A percentile compares a stretch with the other conserved stretches of the same genome.
Evolutionary conservation across 345 rosid genomes (phyloP).

Genomic region (Populus davidiana): DNA sequence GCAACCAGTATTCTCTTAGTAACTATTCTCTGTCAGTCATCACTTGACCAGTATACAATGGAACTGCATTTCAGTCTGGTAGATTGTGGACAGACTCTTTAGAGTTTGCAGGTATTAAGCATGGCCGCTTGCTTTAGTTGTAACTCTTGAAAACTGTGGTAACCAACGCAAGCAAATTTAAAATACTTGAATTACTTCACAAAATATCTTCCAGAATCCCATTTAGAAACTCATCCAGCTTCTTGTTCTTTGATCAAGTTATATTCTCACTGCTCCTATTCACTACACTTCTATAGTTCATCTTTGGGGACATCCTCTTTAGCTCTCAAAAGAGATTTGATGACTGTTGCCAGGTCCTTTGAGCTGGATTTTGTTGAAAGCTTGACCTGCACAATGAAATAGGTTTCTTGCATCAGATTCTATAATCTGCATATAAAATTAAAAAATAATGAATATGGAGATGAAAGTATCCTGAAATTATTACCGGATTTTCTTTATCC

Average conservation of each 20-base stretch:
- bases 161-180: constrained; percentile 2
- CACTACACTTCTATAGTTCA: constrained; percentile 46
- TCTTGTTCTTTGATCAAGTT: neutral
- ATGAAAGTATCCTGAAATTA: neutral
- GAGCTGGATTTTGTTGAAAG: constrained; percentile 52
- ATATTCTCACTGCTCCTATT: neutral
- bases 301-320: constrained; percentile 45
- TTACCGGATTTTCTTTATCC: constrained; percentile 53
- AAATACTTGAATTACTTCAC: neutral
- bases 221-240: constrained; percentile 11
- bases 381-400: constrained; percentile 43
- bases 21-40: too few species aligned
- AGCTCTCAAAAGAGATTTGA: constrained; percentile 45
- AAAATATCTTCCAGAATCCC: constrained; percentile 13
- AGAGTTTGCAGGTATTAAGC: neutral
- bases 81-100: neutral
- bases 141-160: neutral
- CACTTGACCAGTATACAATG: neutral
- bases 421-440: neutral
- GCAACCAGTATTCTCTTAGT: too few species aligned
- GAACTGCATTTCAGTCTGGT: neutral
- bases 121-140: neutral
- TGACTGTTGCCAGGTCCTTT: constrained; percentile 50
- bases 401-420: constrained; percentile 15
- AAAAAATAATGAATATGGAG: neutral